Base-by-base conservation (phyloP, 345 rosid genomes). In the Erysimum cheiranthoides region DNA sequence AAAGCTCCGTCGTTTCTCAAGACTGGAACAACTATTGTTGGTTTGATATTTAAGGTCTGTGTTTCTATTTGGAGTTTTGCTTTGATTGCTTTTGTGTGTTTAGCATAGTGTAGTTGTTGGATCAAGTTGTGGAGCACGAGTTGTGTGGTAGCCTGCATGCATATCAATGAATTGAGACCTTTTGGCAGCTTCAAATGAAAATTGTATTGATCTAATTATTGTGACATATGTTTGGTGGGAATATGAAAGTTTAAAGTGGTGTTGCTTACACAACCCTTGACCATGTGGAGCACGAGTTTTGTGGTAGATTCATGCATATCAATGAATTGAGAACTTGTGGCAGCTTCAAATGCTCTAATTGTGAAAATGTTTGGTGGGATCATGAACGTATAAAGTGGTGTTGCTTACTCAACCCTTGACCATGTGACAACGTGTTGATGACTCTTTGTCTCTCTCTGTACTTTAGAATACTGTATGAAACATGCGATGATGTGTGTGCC, bases 11-110 rank as follows among this genome's bases (percentile, higher is more conserved):
- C 92, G 9, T 92, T 35, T 36, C 78, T 90, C 14, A 94, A 92
- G 84, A 94, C 99, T 0, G 99, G 99, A 59, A 94, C 99, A 28
- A 94, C 99, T 38, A 94, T 94, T 67, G 99, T 94, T 70, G 97
- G 97, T 31, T 73, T 94, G 61, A 80, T 86, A 66, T 92, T 85
- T 70, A 79, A 88, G 96, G 99, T 94, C 63, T 56, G 54, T 38
- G 36, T 38, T 58, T 70, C 35, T 36, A 35, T 51, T 38, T 53
- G 11, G 3, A 11, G 27, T 21, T 61, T 62, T 16, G 21, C n/a
- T 66, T 42, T 17, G 8, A 21, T 47, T 13, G 39, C 39, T 45
- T 53, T 21, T 73, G 45, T 42, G 28, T 52, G 25, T 31, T 53
- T 42, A 30, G 43, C 63, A 2, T 63, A 27, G 43, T 52, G 62